A percentile compares a stretch with the other conserved stretches of the same genome.
These are phyloP conservation scores for Pelargonium citronellum DNA, from an alignment of 441 rosid species.

Conservation along the genomic window DNA sequence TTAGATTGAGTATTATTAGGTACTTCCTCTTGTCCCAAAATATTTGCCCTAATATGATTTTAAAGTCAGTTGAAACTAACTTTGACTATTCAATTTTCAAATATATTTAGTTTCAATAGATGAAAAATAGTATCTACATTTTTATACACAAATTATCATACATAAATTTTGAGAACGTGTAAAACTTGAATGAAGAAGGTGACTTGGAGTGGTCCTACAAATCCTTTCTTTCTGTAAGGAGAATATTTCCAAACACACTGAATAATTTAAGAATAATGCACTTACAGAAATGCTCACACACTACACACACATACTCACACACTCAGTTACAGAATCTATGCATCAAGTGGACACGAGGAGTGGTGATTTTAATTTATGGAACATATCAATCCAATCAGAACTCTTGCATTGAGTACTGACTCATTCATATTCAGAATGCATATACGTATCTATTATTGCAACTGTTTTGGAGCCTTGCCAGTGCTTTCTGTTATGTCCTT, in stretches of 20 bases:
- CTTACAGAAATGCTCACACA: background rate
- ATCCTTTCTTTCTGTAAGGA: slow-evolving; percentile 4
- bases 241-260: background rate
- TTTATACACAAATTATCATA: background rate
- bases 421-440: background rate
- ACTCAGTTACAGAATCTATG: background rate
- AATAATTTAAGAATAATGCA: background rate
- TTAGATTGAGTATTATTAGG: background rate
- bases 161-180: background rate
- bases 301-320: background rate
- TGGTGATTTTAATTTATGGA: slow-evolving; percentile 1
- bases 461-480: slow-evolving; percentile 5
- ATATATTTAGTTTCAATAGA: background rate
- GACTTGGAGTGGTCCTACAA: background rate
- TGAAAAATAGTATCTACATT: background rate
- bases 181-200: slow-evolving; percentile 4
- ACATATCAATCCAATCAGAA: background rate
- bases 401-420: background rate
- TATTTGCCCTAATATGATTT: background rate
- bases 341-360: background rate
- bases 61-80: background rate
- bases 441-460: background rate
- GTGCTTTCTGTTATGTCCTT: background rate
- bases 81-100: background rate
- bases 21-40: background rate